Percentiles rank a stretch among this genome's conserved stretches.
phyloP scores from a whole-genome alignment of 805 yeast genomes.

The Barnettozyma sp. region DNA sequence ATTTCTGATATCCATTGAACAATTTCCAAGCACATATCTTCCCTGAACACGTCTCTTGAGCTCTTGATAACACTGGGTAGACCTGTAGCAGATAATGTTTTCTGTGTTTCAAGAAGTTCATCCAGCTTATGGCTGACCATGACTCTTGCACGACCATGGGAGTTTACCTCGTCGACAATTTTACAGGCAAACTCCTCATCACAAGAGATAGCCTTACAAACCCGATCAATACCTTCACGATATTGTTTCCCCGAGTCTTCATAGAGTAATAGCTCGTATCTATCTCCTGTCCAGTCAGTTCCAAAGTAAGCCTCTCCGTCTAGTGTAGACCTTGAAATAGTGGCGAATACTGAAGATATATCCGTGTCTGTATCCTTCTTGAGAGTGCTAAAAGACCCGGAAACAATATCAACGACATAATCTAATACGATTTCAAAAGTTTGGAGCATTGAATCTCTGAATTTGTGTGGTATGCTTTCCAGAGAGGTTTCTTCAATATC shows the following conservation, averaged over 20 bases:
- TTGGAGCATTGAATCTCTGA: conserved; percentile 30
- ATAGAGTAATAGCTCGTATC: conserved; percentile 52
- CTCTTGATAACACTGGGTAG: conserved; percentile 59
- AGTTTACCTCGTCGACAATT: conserved; percentile 60
- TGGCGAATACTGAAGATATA: conserved; percentile 24
- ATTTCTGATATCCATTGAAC: conserved; percentile 59
- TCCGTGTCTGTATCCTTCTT: conserved; percentile 20
- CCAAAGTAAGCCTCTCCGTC: conserved; percentile 38
- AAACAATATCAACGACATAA: conserved; percentile 54
- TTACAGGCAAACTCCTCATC: conserved; percentile 59
- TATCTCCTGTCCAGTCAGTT: conserved; percentile 37
- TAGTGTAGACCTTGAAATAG: conserved; percentile 30
- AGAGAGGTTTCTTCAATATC: conserved; percentile 20
- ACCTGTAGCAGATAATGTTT: conserved; percentile 54
- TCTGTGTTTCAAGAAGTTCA: conserved; percentile 46
- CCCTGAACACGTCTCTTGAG: conserved; percentile 65
- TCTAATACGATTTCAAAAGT: conserved; percentile 48
- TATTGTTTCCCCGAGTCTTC: conserved; percentile 76
- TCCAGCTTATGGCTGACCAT: conserved; percentile 47
- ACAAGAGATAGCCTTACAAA: conserved; percentile 57
- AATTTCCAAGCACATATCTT: conserved; percentile 73
- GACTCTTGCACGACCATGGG: conserved; percentile 64
- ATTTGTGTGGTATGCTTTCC: conserved; percentile 36
- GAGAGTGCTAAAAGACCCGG: conserved; percentile 29
- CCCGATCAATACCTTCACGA: conserved; percentile 63